Percentiles rank a stretch among this genome's conserved stretches.
Evolutionary conservation across 1,139 yeast species (phyloP).

Genomic region (Blastobotrys proliferans): DNA sequence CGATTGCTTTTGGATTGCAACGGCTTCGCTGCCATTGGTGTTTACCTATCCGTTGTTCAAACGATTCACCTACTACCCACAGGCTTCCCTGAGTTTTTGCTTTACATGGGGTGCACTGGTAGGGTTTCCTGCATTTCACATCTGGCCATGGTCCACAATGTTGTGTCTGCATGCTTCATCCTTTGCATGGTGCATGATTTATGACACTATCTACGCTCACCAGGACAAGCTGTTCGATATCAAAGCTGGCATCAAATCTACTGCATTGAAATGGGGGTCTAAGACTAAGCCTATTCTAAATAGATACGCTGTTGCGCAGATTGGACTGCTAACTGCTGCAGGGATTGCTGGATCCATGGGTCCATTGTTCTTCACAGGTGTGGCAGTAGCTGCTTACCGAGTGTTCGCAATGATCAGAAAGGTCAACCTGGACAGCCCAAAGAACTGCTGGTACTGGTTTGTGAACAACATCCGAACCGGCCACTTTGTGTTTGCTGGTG

Average conservation of each 20-base stretch:
- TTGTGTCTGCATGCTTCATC: conserved; percentile 72
- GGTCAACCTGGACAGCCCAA: conserved; percentile 76
- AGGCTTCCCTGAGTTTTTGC: conserved; percentile 71
- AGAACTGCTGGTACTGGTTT: conserved; percentile 78
- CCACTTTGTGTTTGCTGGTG: conserved; percentile 69
- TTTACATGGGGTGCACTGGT: conserved; percentile 94
- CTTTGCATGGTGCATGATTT: conserved; percentile 89
- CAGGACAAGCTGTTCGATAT: conserved; percentile 90
- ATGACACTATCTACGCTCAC: conserved; percentile 96
- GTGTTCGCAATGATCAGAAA: conserved; percentile 59
- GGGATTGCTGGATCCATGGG: conserved; percentile 84
- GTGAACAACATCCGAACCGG: conserved; percentile 78
- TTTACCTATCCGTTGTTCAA: conserved; percentile 90
- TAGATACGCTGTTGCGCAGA: conserved; percentile 62
- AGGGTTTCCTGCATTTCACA: conserved; percentile 96
- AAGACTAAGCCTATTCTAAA: conserved; percentile 66
- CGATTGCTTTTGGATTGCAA: conserved; percentile 80
- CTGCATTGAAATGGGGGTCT: conserved; percentile 91
- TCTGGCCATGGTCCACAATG: conserved; percentile 67
- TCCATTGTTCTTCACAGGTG: conserved; percentile 68
- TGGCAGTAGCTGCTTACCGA: conserved; percentile 64
- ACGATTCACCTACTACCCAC: conserved; percentile 93
- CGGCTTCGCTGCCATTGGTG: conserved; percentile 74
- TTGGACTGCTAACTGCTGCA: conserved; percentile 58
- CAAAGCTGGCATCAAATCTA: conserved; percentile 86